Base-by-base conservation (phyloP, 2,329 filamentous ascomycete genomes). In the Alternaria atra region DNA sequence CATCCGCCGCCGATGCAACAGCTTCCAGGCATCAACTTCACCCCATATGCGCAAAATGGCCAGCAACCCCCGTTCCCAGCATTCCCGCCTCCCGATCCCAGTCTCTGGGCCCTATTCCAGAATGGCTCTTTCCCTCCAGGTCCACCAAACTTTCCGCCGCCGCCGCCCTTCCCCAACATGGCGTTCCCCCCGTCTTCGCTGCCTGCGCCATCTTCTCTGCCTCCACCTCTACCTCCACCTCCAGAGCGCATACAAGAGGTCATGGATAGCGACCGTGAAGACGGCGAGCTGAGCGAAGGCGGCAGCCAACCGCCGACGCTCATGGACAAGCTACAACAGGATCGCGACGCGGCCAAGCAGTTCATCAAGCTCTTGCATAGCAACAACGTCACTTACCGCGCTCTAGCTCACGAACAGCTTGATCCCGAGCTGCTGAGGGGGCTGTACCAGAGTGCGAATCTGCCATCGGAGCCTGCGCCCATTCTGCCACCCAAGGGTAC, bases 261-360 rank as follows among this genome's bases (percentile, higher is more conserved):
- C 30, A 66, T 76, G 50, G 75, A 82, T 46, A 76, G 77, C 55
- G 84, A 85, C 58, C 80, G 80, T 57, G 91, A 95, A 71, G 92
- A 96, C 70, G 91, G 91, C 15, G 92, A 96, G 75, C 76, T 95
- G 30, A 91, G 88, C 64, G 92, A 94, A n/a, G 60, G 63, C 6
- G 75, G 73, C 17, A 58, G 39, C n/a, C 37, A 17, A 12, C 25
- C 51, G 2, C 55, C 40, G 46, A 60, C 51, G 6, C 40, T 55
- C 37, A 32, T 39, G 39, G 69, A 67, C 17, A 58, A 52, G 23
- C 46, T 74, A 15, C 56, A 63, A 42, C 65, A 71, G 44, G 57
- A 72, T 44, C 75, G 76, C 42, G 75, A 75, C 50, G 69, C 73
- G 17, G 78, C 73, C 5, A 78, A 76, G 61, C 63, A 75, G 35